Percentiles rank a stretch among this genome's conserved stretches.
Evolutionary conservation across 768 basidiomycete species (phyloP).

Genomic region (Chalciporus pseudorubinellus): DNA sequence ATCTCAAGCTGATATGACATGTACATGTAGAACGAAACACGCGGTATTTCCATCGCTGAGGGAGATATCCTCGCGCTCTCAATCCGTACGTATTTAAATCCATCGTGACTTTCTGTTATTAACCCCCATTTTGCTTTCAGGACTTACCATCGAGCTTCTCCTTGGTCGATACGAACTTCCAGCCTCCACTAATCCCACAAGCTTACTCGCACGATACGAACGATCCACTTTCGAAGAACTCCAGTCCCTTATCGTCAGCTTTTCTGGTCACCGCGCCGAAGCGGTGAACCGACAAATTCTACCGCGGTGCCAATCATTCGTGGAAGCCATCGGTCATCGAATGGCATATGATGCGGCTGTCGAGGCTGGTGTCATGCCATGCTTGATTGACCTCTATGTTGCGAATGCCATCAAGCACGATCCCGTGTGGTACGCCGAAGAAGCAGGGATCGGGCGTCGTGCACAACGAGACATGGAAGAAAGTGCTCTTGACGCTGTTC

Average conservation of each 20-base stretch:
- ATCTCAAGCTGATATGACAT: slow-evolving; percentile 9
- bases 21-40: slow-evolving; percentile 39
- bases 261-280: background rate
- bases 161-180: background rate
- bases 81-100: slow-evolving; percentile 39
- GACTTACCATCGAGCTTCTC: background rate
- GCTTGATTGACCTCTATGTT: background rate
- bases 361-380: background rate
- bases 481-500: background rate
- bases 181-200: background rate
- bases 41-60: slow-evolving; percentile 58
- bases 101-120: background rate
- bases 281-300: background rate
- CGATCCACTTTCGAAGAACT: background rate
- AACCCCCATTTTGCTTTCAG: background rate
- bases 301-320: background rate
- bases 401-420: background rate
- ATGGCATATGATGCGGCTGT: background rate
- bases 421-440: background rate
- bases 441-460: background rate
- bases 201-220: background rate
- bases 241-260: background rate
- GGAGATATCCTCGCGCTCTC: slow-evolving; percentile 50
- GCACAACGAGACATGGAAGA: background rate
- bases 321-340: background rate